Percentiles rank a stretch among this genome's conserved stretches.
Evolutionary conservation across 2,329 filamentous ascomycete genomes (phyloP).

Genomic region (Cladosporium austrohemisphaericum): DNA sequence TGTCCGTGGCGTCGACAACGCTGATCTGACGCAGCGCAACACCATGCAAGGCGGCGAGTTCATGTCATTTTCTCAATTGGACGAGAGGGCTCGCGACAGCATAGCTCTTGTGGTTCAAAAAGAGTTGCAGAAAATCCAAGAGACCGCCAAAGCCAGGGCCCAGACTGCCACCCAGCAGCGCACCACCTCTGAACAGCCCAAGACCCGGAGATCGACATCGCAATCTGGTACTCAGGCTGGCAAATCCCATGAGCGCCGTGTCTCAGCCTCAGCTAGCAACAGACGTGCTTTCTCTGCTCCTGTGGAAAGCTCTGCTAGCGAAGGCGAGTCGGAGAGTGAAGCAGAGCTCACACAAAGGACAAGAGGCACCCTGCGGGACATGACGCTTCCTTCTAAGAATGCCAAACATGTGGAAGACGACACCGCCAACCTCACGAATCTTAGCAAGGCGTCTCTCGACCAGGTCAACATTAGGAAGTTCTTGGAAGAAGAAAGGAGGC

Average conservation of each 20-base stretch:
- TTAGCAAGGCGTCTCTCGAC: conserved; percentile 46
- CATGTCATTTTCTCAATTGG: conserved; percentile 13
- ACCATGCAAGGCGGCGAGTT: conserved; percentile 8
- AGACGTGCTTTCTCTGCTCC: conserved; percentile 21
- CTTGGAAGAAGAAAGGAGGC: conserved; percentile 53
- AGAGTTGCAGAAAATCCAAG: conserved; percentile 9
- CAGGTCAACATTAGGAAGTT: conserved; percentile 48
- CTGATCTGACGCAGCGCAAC: not conserved
- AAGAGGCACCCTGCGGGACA: conserved; percentile 12
- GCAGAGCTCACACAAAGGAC: conserved; percentile 20
- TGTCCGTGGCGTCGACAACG: not conserved
- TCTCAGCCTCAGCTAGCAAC: not conserved
- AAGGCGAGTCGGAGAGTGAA: conserved; percentile 24
- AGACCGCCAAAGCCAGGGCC: conserved; percentile 3
- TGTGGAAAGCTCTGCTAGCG: conserved; percentile 20
- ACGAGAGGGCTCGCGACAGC: conserved; percentile 15
- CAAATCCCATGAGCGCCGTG: not conserved
- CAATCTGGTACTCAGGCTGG: not conserved
- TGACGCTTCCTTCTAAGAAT: conserved; percentile 9
- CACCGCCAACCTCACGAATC: conserved; percentile 45
- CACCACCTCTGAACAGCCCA: not conserved
- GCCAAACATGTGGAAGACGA: conserved; percentile 22
- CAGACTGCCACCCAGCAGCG: conserved; percentile 3
- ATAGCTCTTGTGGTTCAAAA: conserved; percentile 15
- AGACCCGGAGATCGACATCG: not conserved